phyloP scores from a whole-genome alignment of 257 asterid species.

The Linderniella brevidens region DNA sequence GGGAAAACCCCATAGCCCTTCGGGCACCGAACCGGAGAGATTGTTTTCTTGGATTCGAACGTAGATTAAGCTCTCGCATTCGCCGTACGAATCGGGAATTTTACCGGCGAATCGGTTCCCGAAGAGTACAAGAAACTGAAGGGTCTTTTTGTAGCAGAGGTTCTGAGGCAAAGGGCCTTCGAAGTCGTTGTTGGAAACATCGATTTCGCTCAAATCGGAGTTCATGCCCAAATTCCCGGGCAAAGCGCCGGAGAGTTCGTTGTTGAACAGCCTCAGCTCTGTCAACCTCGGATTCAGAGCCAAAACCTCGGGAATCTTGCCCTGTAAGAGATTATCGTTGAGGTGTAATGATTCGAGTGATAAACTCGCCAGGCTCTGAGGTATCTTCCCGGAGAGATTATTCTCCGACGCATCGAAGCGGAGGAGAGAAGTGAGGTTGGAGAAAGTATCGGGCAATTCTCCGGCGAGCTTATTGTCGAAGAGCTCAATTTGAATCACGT shows the following conservation, averaged over 20 bases:
- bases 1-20: constrained; percentile 44
- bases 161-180: constrained; percentile 56
- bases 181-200: constrained; percentile 42
- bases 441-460: constrained; percentile 51
- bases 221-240: constrained; percentile 46
- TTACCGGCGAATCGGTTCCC: constrained; percentile 42
- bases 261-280: constrained; percentile 40
- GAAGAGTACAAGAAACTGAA: constrained; percentile 23
- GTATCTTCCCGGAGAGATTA: constrained; percentile 48
- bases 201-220: constrained; percentile 48
- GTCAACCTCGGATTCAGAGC: constrained; percentile 26
- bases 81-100: constrained; percentile 53
- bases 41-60: constrained; percentile 34
- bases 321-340: constrained; percentile 45
- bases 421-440: constrained; percentile 27
- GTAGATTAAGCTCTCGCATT: constrained; percentile 33
- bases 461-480: constrained; percentile 44
- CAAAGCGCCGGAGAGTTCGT: constrained; percentile 39
- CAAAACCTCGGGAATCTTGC: constrained; percentile 41
- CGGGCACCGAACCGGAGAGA: constrained; percentile 40
- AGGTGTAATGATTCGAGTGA: constrained; percentile 34
- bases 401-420: constrained; percentile 56
- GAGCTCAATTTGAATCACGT: constrained; percentile 32
- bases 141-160: constrained; percentile 35
- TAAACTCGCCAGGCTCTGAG: constrained; percentile 39